Base-by-base conservation (phyloP, 305 asterid genomes). In the Fraxinus velutina region DNA sequence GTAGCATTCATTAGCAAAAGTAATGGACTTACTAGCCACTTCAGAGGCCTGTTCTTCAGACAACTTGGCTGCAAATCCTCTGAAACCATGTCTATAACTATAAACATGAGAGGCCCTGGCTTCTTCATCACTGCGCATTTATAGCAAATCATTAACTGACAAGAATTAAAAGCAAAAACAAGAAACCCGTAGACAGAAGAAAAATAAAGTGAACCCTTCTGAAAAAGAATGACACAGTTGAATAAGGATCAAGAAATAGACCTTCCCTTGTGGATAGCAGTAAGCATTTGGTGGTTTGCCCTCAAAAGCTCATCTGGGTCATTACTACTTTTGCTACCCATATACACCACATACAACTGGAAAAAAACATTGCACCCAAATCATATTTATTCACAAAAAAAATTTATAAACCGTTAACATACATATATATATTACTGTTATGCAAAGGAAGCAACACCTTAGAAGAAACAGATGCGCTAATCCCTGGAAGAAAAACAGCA, bases 41-140 rank as follows among this genome's bases (percentile, higher is more conserved):
- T 88, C 85, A 83, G 92, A 86, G 83, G 97, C 98, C 85, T 95
- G 99, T 52, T 89, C 88, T 80, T 90, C 92, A 55, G 91, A 91
- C 89, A 95, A 89, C 93, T 81, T 90, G 68, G 99, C 99, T 22
- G 99, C 98, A 90, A 95, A 93, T 37, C 99, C 99, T 87, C 93
- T 92, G 86, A 95, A 95, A 83, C 97, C 97, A 85, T 95, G 93
- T 79, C 86, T 90, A 74, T 94, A 94, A 81, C 97, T 94, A 79
- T 90, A 90, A 83, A 93, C 92, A 88, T 93, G 98, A 71, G 98
- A 90, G 50, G 89, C 93, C 88, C 82, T 87, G 75, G 98, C 98
- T 80, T 86, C 78, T 79, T 95, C 97, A 84, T 79, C 88, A 84
- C 98, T 95, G 90, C 73, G 6, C 84, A 84, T 83, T 81, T 12